Evolutionary conservation across 2,329 filamentous ascomycete genomes (phyloP).

Genomic region (Sphaerulina vaccinii): DNA sequence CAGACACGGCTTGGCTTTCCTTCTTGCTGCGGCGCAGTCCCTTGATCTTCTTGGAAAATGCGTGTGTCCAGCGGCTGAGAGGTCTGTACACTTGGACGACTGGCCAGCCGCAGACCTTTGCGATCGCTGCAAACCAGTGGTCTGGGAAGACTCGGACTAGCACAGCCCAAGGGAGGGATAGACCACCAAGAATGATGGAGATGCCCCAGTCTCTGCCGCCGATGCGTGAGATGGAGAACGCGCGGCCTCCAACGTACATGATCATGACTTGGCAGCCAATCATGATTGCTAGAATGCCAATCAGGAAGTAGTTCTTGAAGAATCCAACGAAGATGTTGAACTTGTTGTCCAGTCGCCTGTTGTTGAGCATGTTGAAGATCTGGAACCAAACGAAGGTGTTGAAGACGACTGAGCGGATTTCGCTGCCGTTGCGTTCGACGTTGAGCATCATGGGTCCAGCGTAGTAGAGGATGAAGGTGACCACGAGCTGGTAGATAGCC

Average conservation of each 20-base stretch:
- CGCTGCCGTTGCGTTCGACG: conserved; percentile 47
- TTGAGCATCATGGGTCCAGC: conserved; percentile 62
- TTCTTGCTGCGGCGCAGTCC: conserved; percentile 20
- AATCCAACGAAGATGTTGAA: conserved; percentile 96
- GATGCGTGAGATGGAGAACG: conserved; percentile 70
- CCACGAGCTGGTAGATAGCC: conserved; percentile 78
- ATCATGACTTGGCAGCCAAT: conserved; percentile 87
- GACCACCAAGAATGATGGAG: conserved; percentile 74
- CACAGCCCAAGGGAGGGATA: conserved; percentile 81
- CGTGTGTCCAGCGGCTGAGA: conserved; percentile 23
- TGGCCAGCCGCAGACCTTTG: conserved; percentile 42
- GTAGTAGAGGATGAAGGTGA: conserved; percentile 81
- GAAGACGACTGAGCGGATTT: conserved; percentile 82
- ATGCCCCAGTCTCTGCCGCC: conserved; percentile 78
- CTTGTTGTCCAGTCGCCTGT: conserved; percentile 87
- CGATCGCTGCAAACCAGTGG: conserved; percentile 51
- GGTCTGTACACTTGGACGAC: conserved; percentile 24
- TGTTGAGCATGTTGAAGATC: conserved; percentile 98
- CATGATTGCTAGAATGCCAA: conserved; percentile 81
- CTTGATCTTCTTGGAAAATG: conserved; percentile 17
- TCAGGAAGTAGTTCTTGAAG: conserved; percentile 81
- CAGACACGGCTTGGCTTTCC: conserved; percentile 20
- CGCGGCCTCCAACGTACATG: conserved; percentile 73
- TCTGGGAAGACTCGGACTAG: conserved; percentile 83
- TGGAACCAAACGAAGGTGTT: conserved; percentile 99